Evolutionary conservation across 371 early-diverging fungal genomes (phyloP).

Genomic region (Mycotypha africana): DNA sequence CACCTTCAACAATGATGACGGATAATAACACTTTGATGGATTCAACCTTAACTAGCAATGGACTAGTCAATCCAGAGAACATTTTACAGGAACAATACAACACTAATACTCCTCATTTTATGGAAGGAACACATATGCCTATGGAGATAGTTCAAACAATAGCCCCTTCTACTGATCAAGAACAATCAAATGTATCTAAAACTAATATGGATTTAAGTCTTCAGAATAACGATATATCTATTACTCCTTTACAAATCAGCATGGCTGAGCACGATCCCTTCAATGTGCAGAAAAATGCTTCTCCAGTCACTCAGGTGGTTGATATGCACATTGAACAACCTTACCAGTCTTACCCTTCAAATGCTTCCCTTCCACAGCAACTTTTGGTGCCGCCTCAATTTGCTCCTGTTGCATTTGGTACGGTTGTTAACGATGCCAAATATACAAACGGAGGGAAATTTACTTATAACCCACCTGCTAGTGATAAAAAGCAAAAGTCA

Average conservation of each 20-base stretch:
- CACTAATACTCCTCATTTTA: too few relatives aligned
- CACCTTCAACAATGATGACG: not conserved
- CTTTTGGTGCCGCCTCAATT: conserved; percentile 31
- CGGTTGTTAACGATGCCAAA: conserved; percentile 37
- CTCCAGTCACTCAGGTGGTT: too few relatives aligned
- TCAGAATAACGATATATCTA: conserved; percentile 2
- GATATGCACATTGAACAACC: not conserved
- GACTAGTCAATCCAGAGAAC: not conserved
- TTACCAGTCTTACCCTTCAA: not conserved
- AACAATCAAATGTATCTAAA: too few relatives aligned
- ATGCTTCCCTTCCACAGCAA: not conserved
- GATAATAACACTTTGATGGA: not conserved
- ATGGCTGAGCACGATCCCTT: conserved; percentile 6
- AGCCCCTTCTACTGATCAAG: not conserved
- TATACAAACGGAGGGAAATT: conserved; percentile 46
- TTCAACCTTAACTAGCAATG: not conserved
- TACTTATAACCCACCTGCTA: conserved; percentile 12
- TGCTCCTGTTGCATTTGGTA: conserved; percentile 35
- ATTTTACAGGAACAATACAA: not conserved
- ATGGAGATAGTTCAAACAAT: too few relatives aligned
- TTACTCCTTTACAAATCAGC: conserved; percentile 9
- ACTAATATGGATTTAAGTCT: conserved; percentile 3
- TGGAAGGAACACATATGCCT: too few relatives aligned
- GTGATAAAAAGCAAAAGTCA: not conserved
- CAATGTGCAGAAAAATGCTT: too few relatives aligned